Conservation (phyloP, 768 basidiomycete species). For the Suillus decipiens region DNA sequence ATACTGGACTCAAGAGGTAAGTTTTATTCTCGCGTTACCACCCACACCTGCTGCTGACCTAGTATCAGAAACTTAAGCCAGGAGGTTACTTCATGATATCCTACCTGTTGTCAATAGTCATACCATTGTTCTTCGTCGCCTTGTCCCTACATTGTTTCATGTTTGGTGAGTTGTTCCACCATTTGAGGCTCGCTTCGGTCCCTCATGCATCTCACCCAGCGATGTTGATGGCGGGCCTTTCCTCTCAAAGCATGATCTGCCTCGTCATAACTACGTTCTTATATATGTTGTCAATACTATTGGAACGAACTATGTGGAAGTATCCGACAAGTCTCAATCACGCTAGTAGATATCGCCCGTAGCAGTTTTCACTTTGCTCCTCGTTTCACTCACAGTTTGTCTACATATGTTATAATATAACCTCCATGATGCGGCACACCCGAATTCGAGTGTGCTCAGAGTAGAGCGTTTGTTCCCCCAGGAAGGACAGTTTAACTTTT, state of each 20-base stretch:
- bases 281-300: not conserved
- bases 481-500: conserved; percentile 44
- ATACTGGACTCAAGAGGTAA: not conserved
- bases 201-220: not conserved
- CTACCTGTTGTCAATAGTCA: not conserved
- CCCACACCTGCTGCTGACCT: not conserved
- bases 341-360: not conserved
- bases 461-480: conserved; percentile 46
- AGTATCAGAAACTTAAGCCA: not conserved
- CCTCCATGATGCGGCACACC: no score
- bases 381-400: no score
- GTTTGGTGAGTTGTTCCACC: not conserved
- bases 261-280: not conserved
- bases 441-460: no score
- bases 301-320: not conserved
- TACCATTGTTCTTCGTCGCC: not conserved
- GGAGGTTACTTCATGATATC: not conserved
- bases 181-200: no score
- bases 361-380: not conserved
- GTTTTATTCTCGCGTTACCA: rapidly evolving
- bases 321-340: not conserved
- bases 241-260: not conserved
- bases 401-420: no score
- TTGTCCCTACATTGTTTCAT: not conserved
- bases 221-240: not conserved